Evolutionary conservation across 768 basidiomycete species (phyloP).

Genomic region (Coprinopsis marcescibilis): DNA sequence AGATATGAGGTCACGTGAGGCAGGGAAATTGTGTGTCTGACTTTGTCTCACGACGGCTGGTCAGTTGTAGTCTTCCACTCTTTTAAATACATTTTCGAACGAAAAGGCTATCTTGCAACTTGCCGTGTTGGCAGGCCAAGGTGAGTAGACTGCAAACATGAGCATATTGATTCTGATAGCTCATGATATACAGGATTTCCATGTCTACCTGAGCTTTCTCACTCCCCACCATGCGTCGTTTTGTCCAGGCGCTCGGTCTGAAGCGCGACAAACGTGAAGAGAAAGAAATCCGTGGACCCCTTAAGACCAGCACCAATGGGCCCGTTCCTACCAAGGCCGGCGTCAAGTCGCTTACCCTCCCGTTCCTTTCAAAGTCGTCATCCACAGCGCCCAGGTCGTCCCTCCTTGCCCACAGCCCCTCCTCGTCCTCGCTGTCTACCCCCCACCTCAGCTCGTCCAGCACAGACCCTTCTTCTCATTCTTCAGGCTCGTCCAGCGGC

Average conservation of each 20-base stretch:
- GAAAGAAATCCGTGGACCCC: slow-evolving; percentile 9
- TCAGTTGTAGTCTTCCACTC: no score
- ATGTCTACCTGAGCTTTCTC: slow-evolving; percentile 12
- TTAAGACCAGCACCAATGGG: slow-evolving; percentile 5
- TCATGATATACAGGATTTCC: not conserved
- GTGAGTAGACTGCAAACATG: not conserved
- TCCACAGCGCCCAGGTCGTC: slow-evolving; percentile 1
- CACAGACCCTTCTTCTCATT: slow-evolving; percentile 33
- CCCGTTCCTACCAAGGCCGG: slow-evolving; percentile 11
- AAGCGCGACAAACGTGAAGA: slow-evolving; percentile 36
- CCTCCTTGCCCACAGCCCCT: slow-evolving; percentile 15
- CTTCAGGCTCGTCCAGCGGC: slow-evolving; percentile 58
- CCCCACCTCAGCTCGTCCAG: slow-evolving; percentile 28
- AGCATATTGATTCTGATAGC: not conserved
- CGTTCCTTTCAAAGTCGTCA: slow-evolving; percentile 9
- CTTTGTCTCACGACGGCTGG: not conserved
- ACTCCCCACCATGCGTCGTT: slow-evolving; percentile 48
- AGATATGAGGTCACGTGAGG: not conserved
- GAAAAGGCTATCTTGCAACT: no score
- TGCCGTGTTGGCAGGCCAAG: no score
- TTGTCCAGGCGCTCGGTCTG: slow-evolving; percentile 52
- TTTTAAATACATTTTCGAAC: not conserved
- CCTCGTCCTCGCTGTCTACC: slow-evolving; percentile 21
- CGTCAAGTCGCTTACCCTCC: slow-evolving; percentile 10
- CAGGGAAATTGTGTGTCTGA: not conserved